Base-by-base conservation (phyloP, 169 alveolate species). In the Plasmodium billcollinsi region DNA sequence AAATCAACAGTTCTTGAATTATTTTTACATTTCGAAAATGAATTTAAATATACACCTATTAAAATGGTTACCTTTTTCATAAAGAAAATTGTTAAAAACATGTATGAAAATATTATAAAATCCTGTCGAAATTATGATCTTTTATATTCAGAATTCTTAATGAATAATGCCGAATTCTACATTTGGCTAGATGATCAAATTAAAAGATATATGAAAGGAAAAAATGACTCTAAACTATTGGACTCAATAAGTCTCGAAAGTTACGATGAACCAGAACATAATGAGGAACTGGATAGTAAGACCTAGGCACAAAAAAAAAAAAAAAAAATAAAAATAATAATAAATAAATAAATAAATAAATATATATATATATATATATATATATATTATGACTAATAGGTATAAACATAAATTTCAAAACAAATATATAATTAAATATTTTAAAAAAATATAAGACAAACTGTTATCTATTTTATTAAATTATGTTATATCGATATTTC, bases 1-100 rank as follows among this genome's bases (percentile, higher is more conserved):
- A 58, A 67, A 5, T 80, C 92, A 33, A 93, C 95, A 50, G 88
- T 92, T 20, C 93, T 93, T 11, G 95, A 93, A 69, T 61, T 93
- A 29, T 90, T 70, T 62, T 94, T 88, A 2, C 69, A 63, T 65
- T 78, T 88, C 33, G 90, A 90, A 29, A 92, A 90, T 65, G 94
- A 92, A 54, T 62, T 90, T 47, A 86, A 90, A 29, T 93, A 75
- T 56, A 89, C 91, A n/a, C 95, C 95, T 14, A 73, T 75, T 54
- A 72, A 86, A 50, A 69, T 93, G 83, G 86, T 93, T 26, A 85
- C 93, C 12, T 90, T 54, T 71, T 76, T 93, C 12, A 88, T 93
- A 26, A 93, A 93, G 67, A 89, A 90, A 76, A 73, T 93, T 49
- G 93, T 93, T 12, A 62, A 88, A 54, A 73, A 88, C 52, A 93